Evolutionary conservation across 1,284 basidiomycete genomes (phyloP).

Genomic region (Cutaneotrichosporon dermatis): DNA sequence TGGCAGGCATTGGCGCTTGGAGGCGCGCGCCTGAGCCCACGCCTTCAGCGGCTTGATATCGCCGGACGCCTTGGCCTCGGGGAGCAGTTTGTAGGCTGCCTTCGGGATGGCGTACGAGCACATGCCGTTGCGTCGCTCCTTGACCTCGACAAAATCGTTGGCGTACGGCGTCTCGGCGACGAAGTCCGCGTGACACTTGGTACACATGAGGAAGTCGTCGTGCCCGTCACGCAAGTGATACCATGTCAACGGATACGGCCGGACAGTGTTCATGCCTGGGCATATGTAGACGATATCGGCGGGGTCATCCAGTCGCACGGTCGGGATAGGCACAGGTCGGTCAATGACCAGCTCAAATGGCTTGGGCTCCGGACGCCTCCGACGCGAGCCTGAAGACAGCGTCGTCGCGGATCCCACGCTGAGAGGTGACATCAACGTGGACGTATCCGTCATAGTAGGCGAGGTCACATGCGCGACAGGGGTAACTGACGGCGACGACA

Average conservation of each 20-base stretch:
- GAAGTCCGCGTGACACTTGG: conserved; percentile 1
- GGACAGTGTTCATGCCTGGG: background rate
- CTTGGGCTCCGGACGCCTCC: too few relatives aligned
- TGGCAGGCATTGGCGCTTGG: background rate
- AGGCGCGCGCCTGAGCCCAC: background rate
- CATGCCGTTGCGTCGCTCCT: background rate
- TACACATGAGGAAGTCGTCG: background rate
- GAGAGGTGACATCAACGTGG: background rate
- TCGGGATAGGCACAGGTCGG: background rate
- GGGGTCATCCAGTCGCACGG: background rate
- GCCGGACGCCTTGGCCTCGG: background rate
- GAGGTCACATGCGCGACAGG: background rate
- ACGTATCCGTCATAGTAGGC: background rate
- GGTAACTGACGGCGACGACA: background rate
- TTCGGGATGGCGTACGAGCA: background rate
- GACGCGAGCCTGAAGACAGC: too few relatives aligned
- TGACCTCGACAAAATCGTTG: background rate
- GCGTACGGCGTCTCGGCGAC: background rate
- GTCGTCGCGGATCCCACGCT: background rate
- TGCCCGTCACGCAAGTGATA: background rate
- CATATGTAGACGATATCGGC: background rate
- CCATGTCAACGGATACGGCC: background rate
- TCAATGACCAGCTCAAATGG: background rate
- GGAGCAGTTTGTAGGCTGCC: background rate
- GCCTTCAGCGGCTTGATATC: background rate